Evolutionary conservation across 768 basidiomycete genomes (phyloP), one percentile per base, ranked within the genome.

Genomic region (Mycena olivaceomarginata): DNA sequence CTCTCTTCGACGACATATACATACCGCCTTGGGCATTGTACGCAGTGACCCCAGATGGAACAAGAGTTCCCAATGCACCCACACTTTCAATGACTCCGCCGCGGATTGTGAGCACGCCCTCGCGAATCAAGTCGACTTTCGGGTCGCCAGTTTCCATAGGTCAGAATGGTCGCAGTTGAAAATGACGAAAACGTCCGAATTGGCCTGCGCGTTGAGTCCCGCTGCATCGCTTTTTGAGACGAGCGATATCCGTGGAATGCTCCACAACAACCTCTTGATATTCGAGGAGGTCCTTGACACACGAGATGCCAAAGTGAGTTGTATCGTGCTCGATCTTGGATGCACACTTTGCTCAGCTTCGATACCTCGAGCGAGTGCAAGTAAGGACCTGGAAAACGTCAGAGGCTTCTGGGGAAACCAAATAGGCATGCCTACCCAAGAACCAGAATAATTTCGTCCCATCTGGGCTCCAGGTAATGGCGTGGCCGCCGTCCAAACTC

Each of bases 401-500:
- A 37, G 63, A 65, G 67, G 46, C 41, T 11, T 31, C 25, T 16
- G 43, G 40, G 45, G 15, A 2, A 60, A 43, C 11, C 18, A 65
- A 31, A 64, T 46, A 13, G 56, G 77, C 37, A 67, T 31, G 72
- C 87, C 60, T 81, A 94, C 94, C 94, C 41, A 95, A 87, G 84
- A 95, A 90, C 94, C 94, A 95, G 77, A 94, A 94, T 45, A 95
- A 71, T 43, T 86, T 92, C 70, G 88, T 90, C 20, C 94, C 94
- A 81, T 95, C 92, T 13, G 89, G 81, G 45, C 91, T 93, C 86
- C 91, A 93, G 2, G 91, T 88, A 48, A 95, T 82, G 81, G 93
- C 93, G 79, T 95, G 94, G 0, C 94, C 94, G 20, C 94, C 94
- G 82, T 95, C 94, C 78, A 94, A 80, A 80, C 94, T 95, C 74